Base-by-base conservation (phyloP, 108 stramenopile genomes). In the Fistulifera solaris region DNA sequence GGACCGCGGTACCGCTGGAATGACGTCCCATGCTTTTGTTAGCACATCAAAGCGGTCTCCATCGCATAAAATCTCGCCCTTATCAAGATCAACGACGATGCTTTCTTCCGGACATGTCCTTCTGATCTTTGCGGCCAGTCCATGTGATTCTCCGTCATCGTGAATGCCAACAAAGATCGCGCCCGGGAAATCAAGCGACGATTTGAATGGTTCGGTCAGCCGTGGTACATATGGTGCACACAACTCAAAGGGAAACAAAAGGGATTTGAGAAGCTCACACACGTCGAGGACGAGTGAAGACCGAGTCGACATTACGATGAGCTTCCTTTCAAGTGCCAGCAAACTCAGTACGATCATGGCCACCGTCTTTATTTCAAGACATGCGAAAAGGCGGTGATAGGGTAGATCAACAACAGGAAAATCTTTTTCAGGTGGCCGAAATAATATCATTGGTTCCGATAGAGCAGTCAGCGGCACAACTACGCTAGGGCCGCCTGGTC, bases 111-210 rank as follows among this genome's bases (percentile, higher is more conserved):
- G 89, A 54, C 77, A 75, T 27, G 64, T 66, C 11, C 28, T 26
- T 14, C 85, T 59, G 6, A 87, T 85, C 17, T 42, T 67, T 15
- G 67, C 73, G 10, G 89, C 89, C 26, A 91, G 67, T 21, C 89
- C 84, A 56, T 70, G 52, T 0, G 62, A 26, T 13, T 54, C 59
- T 18, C 67, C 75, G 47, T 91, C 89, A 61, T 87, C 83, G 54
- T 91, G 83, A 50, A 91, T 87, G 0, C 89, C 89, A 39, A 83
- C 89, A 58, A 91, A 91, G 22, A 77, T 83, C 5, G 89, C 85
- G 0, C 89, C 89, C 8, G 85, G 85, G 58, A 91, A 91, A 17
- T 91, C 85, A 19, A 91, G 62, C 35, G 78, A 83, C 16, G 79
- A 78, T 75, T 78, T 80, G 53, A 91, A 87, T 13, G 85, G 81